Percentiles rank a stretch among this genome's conserved stretches.
These are phyloP conservation scores for Gamsiella multidivaricata DNA, from an alignment of 192 early-diverging fungal species.

Conservation along the genomic window DNA sequence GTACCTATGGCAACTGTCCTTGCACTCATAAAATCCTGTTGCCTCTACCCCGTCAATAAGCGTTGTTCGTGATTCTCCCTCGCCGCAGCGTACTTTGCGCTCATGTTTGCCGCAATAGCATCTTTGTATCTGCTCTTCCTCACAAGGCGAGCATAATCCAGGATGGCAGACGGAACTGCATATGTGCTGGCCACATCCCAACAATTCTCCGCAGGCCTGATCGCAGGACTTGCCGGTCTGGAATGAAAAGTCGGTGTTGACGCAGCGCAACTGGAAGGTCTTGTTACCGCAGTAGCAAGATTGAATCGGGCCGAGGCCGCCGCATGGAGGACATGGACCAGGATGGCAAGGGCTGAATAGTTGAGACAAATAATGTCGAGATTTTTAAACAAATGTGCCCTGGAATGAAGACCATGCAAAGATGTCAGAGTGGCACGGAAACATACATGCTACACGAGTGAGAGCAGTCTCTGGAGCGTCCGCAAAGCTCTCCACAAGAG, in stretches of 20 bases:
- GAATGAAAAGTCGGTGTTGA: slow-evolving; percentile 72
- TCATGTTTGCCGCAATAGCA: slow-evolving; percentile 79
- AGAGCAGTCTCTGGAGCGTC: slow-evolving; percentile 69
- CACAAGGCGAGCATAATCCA: slow-evolving; percentile 75
- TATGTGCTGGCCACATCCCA: slow-evolving; percentile 76
- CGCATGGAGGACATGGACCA: slow-evolving; percentile 94
- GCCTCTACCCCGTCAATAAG: slow-evolving; percentile 34
- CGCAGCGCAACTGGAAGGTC: slow-evolving; percentile 77
- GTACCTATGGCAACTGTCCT: slow-evolving; percentile 61
- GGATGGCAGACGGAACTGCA: slow-evolving; percentile 76
- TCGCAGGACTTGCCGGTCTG: slow-evolving; percentile 75
- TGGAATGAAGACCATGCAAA: neutral
- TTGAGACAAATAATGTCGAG: neutral
- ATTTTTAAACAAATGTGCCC: neutral
- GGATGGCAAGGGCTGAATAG: slow-evolving; percentile 80
- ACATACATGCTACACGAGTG: slow-evolving; percentile 75
- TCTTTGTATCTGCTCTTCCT: slow-evolving; percentile 61
- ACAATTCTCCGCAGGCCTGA: slow-evolving; percentile 69
- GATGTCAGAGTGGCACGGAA: too few species aligned
- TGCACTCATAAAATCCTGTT: slow-evolving; percentile 65
- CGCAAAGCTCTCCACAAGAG: slow-evolving; percentile 86
- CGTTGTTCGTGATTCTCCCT: slow-evolving; percentile 54
- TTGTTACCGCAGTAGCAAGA: slow-evolving; percentile 88
- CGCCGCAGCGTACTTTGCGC: slow-evolving; percentile 70
- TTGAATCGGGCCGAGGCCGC: slow-evolving; percentile 77